These are phyloP conservation scores for Thalia dealbata DNA, from an alignment of 176 grass and related monocot genomes.

Conservation along the genomic window DNA sequence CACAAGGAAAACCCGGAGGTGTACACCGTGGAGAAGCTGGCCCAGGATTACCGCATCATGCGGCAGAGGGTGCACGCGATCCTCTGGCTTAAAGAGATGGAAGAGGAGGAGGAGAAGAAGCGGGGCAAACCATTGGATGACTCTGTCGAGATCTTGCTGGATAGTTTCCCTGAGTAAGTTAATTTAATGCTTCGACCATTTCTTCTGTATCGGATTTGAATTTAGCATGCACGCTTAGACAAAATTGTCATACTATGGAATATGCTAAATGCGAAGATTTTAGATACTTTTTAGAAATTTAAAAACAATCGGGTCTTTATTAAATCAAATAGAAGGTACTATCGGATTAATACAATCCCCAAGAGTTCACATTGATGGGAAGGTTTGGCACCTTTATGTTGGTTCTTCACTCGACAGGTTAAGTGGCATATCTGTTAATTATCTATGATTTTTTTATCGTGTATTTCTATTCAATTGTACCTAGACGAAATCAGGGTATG, in stretches of 20 bases:
- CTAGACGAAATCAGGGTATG: no score
- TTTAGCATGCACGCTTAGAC: not conserved
- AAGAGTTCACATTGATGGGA: no score
- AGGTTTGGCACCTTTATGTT: no score
- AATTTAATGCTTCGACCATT: not conserved
- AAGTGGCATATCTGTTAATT: no score
- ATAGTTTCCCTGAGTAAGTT: slow-evolving; percentile 80
- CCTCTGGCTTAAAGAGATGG: slow-evolving; percentile 94
- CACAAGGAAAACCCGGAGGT: slow-evolving; percentile 80
- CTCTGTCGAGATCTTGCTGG: slow-evolving; percentile 87
- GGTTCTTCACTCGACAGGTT: no score
- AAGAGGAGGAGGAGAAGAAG: slow-evolving; percentile 93
- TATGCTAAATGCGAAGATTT: not conserved
- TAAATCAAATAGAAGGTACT: no score
- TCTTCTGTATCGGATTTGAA: not conserved
- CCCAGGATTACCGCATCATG: slow-evolving; percentile 89
- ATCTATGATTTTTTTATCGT: no score
- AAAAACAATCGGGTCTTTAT: no score
- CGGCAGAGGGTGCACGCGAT: slow-evolving; percentile 93
- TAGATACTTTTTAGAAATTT: no score
- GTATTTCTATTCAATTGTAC: no score
- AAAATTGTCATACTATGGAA: not conserved
- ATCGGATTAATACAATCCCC: no score
- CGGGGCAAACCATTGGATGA: slow-evolving; percentile 64
- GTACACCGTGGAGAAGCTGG: slow-evolving; percentile 82